Percentiles rank a stretch among this genome's conserved stretches.
Evolutionary conservation across 2,329 filamentous ascomycete genomes (phyloP).

Genomic region (Plectosphaerella sp.): DNA sequence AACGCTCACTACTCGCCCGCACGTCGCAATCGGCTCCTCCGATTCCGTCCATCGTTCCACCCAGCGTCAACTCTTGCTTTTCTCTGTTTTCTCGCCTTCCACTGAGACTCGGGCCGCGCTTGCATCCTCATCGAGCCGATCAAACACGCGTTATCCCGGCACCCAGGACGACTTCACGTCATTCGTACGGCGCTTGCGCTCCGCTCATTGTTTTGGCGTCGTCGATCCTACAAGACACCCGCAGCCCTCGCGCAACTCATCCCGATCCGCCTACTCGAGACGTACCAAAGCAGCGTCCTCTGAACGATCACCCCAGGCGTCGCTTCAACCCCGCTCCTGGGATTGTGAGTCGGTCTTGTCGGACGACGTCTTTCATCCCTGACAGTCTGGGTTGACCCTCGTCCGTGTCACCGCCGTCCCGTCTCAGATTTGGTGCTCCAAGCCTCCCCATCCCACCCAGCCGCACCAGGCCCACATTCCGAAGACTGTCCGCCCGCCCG

Average conservation of each 20-base stretch:
- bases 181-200: neutral
- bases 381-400: neutral
- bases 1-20: neutral
- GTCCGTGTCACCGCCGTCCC: constrained; percentile 2
- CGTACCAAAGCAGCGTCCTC: neutral
- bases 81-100: neutral
- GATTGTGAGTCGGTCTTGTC: neutral
- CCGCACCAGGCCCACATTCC: constrained; percentile 3
- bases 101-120: constrained; percentile 2
- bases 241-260: neutral
- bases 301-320: neutral
- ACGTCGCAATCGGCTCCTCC: neutral
- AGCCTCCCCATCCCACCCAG: neutral
- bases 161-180: neutral
- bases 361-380: neutral
- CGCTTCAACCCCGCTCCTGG: neutral
- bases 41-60: neutral
- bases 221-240: neutral
- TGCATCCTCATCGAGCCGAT: neutral
- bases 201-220: neutral
- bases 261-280: neutral
- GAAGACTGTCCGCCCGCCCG: neutral
- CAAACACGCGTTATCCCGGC: neutral
- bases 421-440: constrained; percentile 1
- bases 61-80: neutral